Conservation (phyloP, 345 rosid genomes). For the Xanthoceras sorbifolium region DNA sequence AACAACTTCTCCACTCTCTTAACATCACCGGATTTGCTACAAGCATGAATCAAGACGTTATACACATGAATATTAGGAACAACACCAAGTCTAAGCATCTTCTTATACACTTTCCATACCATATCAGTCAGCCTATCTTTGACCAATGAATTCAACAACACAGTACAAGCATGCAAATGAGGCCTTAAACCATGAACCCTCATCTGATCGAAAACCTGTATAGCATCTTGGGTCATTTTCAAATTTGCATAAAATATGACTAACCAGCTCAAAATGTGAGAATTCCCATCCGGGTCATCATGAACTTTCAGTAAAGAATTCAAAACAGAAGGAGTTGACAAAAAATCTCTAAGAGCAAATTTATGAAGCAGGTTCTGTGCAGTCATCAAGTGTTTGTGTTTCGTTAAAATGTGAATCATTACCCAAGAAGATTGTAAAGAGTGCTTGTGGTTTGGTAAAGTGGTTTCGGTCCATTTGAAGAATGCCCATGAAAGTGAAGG, state of each 20-base stretch:
- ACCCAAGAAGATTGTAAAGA: conserved; percentile 75
- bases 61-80: conserved; percentile 73
- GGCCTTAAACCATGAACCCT: conserved; percentile 53
- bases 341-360: conserved; percentile 64
- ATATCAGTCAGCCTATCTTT: conserved; percentile 69
- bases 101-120: conserved; percentile 83
- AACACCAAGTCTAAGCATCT: conserved; percentile 71
- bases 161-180: conserved; percentile 92
- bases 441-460: conserved; percentile 49
- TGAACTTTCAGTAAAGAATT: conserved; percentile 49
- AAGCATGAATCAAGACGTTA: conserved; percentile 87
- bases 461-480: conserved; percentile 55
- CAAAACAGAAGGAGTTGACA: conserved; percentile 73
- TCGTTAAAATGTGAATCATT: conserved; percentile 69
- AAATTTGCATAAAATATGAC: conserved; percentile 61
- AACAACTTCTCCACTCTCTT: conserved; percentile 71
- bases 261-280: conserved; percentile 89
- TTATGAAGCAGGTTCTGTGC: conserved; percentile 85
- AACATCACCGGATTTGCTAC: conserved; percentile 71
- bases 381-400: conserved; percentile 61
- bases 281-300: conserved; percentile 63
- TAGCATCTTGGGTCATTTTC: conserved; percentile 64
- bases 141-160: conserved; percentile 61
- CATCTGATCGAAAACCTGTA: conserved; percentile 78
- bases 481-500: conserved; percentile 61